A percentile compares a stretch with the other conserved stretches of the same genome.
Conservation (phyloP, 345 rosid genomes). For the Acer negundo region DNA sequence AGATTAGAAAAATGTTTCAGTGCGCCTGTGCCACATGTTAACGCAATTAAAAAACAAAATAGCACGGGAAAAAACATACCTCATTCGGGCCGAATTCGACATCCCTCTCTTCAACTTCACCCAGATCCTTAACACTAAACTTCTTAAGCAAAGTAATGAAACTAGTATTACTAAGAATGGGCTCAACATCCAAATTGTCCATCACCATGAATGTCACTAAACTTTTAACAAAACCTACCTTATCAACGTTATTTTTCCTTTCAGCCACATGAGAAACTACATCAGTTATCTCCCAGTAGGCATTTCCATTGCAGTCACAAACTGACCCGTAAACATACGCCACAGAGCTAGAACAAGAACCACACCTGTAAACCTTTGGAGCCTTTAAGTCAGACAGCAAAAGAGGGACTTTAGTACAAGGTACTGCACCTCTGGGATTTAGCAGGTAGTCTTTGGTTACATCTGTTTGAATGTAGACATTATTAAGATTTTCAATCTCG, state of each 20-base stretch:
- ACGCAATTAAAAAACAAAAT: too few relatives aligned
- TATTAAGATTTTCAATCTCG: constrained; percentile 13
- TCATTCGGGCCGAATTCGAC: constrained; percentile 22
- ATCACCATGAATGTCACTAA: constrained; percentile 33
- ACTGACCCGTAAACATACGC: too few relatives aligned
- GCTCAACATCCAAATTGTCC: constrained; percentile 30
- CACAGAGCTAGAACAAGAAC: too few relatives aligned
- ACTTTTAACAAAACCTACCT: constrained; percentile 35
- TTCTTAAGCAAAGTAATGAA: constrained; percentile 23
- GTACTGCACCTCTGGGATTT: not conserved
- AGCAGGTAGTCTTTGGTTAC: constrained; percentile 14
- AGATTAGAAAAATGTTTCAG: too few relatives aligned
- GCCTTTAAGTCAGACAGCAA: not conserved
- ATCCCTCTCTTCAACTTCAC: constrained; percentile 17
- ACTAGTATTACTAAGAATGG: constrained; percentile 5
- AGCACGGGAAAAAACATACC: constrained; percentile 5
- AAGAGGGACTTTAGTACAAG: not conserved
- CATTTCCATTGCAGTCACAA: too few relatives aligned
- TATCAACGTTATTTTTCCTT: too few relatives aligned
- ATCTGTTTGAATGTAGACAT: constrained; percentile 12
- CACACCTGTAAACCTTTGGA: too few relatives aligned
- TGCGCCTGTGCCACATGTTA: too few relatives aligned
- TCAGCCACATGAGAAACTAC: too few relatives aligned
- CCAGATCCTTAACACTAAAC: not conserved
- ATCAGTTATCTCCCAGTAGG: rapidly evolving